Base-by-base conservation (phyloP, 2,329 filamentous ascomycete species). In the Fusarium palustre region DNA sequence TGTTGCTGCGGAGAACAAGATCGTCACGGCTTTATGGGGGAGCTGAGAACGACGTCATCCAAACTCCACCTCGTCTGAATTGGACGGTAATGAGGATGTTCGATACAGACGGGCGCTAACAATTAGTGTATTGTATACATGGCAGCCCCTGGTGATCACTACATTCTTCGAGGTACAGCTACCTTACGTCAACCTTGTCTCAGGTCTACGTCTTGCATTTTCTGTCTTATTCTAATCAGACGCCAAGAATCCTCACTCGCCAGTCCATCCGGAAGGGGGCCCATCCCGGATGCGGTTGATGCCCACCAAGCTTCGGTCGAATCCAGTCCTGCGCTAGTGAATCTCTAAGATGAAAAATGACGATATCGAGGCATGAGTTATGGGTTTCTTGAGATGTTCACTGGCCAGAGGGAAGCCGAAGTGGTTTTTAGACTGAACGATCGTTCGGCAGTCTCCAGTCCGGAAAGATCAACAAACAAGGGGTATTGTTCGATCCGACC, bases 1-100 rank as follows among this genome's bases (percentile, higher is more conserved):
- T 72, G 73, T 69, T 74, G 72, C 73, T 74, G 73, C 61, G 73
- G 72, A 75, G 73, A 73, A 72, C 61, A 66, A 72, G 73, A 75
- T 75, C 70, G 72, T 74, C 73, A 73, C 73, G 52, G 70, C 46
- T 62, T 65, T 56, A 64, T 46, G 63, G 59, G 64, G 62, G 68
- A 60, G 62, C 58, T 69, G 64, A 69, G 50, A 68, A 55, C 72
- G 73, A 75, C 73, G 73, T 75, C 73, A 75, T 75, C 69, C 48
- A 62, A 22, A 53, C 62, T 60, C 73, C 73, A 75, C 73, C 59
- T 47, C 39, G 59, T 69, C 55, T 68, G 62, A 69, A 63, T 45
- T 59, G 57, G 41, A 41, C 30, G 39, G 63, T 52, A 45, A 67
- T 38, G 55, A 55, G n/a, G 33, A 20, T 18, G 36, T 25, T 48